These are phyloP conservation scores for Marchantia polymorpha DNA, from an alignment of 225 moss, liverwort and hornwort genomes.

Conservation along the genomic window DNA sequence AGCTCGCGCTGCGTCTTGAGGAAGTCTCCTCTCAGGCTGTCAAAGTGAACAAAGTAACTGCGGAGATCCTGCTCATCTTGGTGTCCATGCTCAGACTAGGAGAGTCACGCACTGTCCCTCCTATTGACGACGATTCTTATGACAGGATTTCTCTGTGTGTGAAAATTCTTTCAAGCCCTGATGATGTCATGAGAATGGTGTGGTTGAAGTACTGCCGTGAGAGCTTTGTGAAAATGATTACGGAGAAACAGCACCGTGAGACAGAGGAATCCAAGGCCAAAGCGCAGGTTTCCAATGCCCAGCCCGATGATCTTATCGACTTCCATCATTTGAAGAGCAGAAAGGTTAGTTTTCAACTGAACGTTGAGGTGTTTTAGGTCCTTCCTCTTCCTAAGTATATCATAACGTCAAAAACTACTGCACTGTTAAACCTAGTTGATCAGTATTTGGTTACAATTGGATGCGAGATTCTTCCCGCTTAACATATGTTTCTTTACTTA, in stretches of 20 bases:
- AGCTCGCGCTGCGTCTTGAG: conserved; percentile 73
- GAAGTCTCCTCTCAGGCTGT: conserved; percentile 56
- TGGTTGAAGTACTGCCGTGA: conserved; percentile 91
- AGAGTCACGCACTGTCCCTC: conserved; percentile 73
- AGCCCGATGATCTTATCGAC: conserved; percentile 98
- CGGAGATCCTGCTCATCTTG: conserved; percentile 71
- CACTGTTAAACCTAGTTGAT: too few species aligned
- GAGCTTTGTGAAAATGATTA: conserved; percentile 92
- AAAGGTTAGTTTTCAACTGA: conserved; percentile 51
- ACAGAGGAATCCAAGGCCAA: conserved; percentile 88
- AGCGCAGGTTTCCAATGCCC: conserved; percentile 71
- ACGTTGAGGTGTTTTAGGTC: neutral
- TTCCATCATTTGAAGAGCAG: conserved; percentile 94
- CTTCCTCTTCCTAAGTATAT: neutral
- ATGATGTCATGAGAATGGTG: conserved; percentile 77
- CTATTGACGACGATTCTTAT: conserved; percentile 84
- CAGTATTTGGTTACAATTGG: too few species aligned
- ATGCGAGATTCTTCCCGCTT: too few species aligned
- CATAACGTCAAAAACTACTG: neutral
- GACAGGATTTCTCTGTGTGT: conserved; percentile 85
- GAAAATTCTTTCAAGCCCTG: conserved; percentile 74
- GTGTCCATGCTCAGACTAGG: conserved; percentile 90
- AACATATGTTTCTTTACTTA: too few species aligned
- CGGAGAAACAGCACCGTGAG: conserved; percentile 87
- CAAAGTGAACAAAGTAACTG: conserved; percentile 65